Conservation (phyloP, 2,329 filamentous ascomycete genomes). For the Pseudocercospora pini-densiflorae region DNA sequence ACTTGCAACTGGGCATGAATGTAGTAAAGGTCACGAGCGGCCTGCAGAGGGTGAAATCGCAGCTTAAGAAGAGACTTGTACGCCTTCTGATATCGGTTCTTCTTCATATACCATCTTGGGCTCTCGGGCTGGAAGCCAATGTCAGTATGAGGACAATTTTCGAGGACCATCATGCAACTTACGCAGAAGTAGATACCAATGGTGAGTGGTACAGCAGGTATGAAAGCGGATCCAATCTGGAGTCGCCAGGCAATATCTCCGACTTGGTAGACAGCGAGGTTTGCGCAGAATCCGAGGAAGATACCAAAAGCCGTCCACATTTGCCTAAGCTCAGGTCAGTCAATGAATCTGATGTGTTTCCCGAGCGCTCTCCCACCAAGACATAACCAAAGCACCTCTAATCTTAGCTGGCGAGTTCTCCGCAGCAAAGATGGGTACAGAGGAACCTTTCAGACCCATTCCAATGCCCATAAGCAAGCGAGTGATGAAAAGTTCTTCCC, state of each 20-base stretch:
- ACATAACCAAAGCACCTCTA: slow-evolving; percentile 62
- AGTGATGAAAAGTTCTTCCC: slow-evolving; percentile 46
- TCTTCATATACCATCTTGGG: slow-evolving; percentile 48
- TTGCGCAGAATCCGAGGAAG: slow-evolving; percentile 50
- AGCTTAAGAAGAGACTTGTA: slow-evolving; percentile 55
- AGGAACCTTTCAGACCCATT: slow-evolving; percentile 52
- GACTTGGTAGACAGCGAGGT: slow-evolving; percentile 46
- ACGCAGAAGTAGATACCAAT: slow-evolving; percentile 47
- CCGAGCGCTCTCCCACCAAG: slow-evolving; percentile 45
- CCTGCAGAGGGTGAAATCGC: slow-evolving; percentile 56
- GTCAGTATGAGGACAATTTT: not conserved
- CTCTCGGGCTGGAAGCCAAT: not conserved
- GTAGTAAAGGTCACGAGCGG: slow-evolving; percentile 62
- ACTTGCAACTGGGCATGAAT: slow-evolving; percentile 42
- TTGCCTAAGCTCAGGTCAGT: not conserved
- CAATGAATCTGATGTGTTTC: not conserved
- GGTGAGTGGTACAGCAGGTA: slow-evolving; percentile 52
- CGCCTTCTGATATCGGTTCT: slow-evolving; percentile 51
- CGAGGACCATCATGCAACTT: slow-evolving; percentile 41
- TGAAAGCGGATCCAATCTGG: slow-evolving; percentile 53
- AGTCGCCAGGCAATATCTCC: slow-evolving; percentile 50
- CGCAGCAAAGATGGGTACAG: slow-evolving; percentile 56
- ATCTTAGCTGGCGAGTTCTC: slow-evolving; percentile 61
- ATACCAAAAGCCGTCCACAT: slow-evolving; percentile 56
- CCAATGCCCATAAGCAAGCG: slow-evolving; percentile 47